Conservation (phyloP, 495 filamentous ascomycete species). For the Penicillium coprophilum region DNA sequence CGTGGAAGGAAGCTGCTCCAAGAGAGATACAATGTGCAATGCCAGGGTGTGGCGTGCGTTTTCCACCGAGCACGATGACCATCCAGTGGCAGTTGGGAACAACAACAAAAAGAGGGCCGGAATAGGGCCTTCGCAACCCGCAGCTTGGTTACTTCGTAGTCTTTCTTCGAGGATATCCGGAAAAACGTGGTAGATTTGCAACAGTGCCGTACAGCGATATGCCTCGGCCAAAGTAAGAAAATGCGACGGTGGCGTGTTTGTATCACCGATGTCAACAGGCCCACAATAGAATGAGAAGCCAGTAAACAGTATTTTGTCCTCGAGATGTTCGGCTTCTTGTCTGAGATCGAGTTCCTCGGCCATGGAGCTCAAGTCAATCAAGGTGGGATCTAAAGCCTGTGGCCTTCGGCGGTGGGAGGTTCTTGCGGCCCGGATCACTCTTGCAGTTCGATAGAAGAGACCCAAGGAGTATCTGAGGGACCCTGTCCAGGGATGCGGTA, state of each 20-base stretch:
- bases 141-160: constrained; percentile 11
- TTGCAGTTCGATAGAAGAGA: constrained; percentile 25
- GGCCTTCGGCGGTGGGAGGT: constrained; percentile 16
- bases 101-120: constrained; percentile 24
- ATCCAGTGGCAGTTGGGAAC: constrained; percentile 7
- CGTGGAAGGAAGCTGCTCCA: constrained; percentile 25
- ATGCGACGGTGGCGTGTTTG: constrained; percentile 27
- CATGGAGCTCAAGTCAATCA: constrained; percentile 22
- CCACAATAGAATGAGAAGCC: constrained; percentile 28
- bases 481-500: constrained; percentile 30
- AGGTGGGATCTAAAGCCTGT: constrained; percentile 14
- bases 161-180: constrained; percentile 25
- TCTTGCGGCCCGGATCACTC: constrained; percentile 21
- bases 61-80: constrained; percentile 11
- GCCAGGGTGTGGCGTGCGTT: constrained; percentile 23
- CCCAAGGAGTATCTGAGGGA: constrained; percentile 23
- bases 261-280: constrained; percentile 26
- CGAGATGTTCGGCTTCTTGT: constrained; percentile 21
- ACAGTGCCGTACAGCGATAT: constrained; percentile 27
- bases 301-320: constrained; percentile 25
- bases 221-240: constrained; percentile 28
- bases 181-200: constrained; percentile 32
- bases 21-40: constrained; percentile 27
- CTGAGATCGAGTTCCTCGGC: constrained; percentile 25
- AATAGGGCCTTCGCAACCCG: constrained; percentile 5